A percentile compares a stretch with the other conserved stretches of the same genome.
These are phyloP conservation scores for Buddleja alternifolia DNA, from an alignment of 257 asterid species.

Conservation along the genomic window DNA sequence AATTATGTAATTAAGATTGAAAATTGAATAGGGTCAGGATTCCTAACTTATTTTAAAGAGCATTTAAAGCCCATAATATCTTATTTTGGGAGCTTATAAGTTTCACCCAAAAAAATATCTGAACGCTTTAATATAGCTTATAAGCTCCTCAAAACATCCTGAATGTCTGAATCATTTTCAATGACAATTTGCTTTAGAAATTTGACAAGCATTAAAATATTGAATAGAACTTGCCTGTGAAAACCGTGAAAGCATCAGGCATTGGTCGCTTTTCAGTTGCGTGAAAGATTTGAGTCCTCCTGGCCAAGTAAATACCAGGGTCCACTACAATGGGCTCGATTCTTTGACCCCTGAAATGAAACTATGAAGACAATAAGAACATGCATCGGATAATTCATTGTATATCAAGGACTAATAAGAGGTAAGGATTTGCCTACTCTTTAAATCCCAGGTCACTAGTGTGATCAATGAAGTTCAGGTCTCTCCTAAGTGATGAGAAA, in stretches of 20 bases:
- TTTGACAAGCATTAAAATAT: not conserved
- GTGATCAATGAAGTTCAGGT: slow-evolving; percentile 92
- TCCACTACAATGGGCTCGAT: slow-evolving; percentile 87
- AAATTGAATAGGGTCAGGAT: too few relatives aligned
- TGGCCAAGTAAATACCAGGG: slow-evolving; percentile 86
- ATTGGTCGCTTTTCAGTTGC: slow-evolving; percentile 93
- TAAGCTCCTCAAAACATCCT: too few relatives aligned
- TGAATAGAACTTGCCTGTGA: slow-evolving; percentile 62
- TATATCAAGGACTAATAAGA: slow-evolving; percentile 19
- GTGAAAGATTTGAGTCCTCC: slow-evolving; percentile 82
- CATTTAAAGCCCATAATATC: too few relatives aligned
- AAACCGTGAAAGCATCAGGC: slow-evolving; percentile 89
- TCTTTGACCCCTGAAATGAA: slow-evolving; percentile 70
- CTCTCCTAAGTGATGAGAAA: slow-evolving; percentile 86
- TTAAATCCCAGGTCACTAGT: slow-evolving; percentile 97
- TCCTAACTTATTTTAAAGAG: too few relatives aligned
- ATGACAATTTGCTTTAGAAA: not conserved
- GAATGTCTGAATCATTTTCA: not conserved
- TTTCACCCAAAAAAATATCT: too few relatives aligned
- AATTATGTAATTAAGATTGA: too few relatives aligned
- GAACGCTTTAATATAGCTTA: too few relatives aligned
- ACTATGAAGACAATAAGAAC: slow-evolving; percentile 32
- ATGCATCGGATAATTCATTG: not conserved
- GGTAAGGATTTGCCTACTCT: slow-evolving; percentile 81
- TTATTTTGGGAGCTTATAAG: too few relatives aligned